These are phyloP conservation scores for Debaryomyces sp. DNA, from an alignment of 1,139 yeast species.

Conservation along the genomic window DNA sequence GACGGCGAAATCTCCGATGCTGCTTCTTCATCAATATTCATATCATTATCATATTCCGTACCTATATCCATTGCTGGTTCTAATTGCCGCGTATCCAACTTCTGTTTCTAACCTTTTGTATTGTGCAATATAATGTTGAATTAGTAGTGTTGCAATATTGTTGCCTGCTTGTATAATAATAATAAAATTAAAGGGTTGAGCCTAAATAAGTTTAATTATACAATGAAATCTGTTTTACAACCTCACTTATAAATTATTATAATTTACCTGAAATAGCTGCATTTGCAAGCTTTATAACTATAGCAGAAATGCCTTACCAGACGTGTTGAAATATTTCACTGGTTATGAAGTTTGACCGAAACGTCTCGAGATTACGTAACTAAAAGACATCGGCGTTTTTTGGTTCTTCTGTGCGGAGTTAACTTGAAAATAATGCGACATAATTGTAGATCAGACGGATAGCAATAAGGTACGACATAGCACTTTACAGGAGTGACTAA, in stretches of 20 bases:
- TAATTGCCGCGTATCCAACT: neutral
- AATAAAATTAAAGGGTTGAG: slow-evolving; percentile 5
- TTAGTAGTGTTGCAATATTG: neutral
- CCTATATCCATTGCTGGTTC: neutral
- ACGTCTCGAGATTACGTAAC: neutral
- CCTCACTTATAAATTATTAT: neutral
- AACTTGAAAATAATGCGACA: neutral
- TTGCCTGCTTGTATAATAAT: slow-evolving; percentile 1
- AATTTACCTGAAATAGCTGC: neutral
- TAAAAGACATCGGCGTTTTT: neutral
- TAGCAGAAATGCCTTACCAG: slow-evolving; percentile 1
- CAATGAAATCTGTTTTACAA: neutral
- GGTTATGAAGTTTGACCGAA: slow-evolving; percentile 3
- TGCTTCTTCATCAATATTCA: slow-evolving; percentile 9
- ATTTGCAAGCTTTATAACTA: neutral
- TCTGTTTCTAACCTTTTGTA: neutral
- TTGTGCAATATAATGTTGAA: slow-evolving; percentile 4
- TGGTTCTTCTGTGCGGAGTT: neutral
- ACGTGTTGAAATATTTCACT: slow-evolving; percentile 1
- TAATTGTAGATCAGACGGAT: neutral
- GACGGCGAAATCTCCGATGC: slow-evolving; percentile 32
- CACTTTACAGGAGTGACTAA: neutral
- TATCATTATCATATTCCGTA: slow-evolving; percentile 9
- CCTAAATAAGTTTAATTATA: slow-evolving; percentile 1
- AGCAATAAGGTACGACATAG: neutral